Base-by-base conservation (phyloP, 345 rosid genomes). In the Excoecaria agallocha region DNA sequence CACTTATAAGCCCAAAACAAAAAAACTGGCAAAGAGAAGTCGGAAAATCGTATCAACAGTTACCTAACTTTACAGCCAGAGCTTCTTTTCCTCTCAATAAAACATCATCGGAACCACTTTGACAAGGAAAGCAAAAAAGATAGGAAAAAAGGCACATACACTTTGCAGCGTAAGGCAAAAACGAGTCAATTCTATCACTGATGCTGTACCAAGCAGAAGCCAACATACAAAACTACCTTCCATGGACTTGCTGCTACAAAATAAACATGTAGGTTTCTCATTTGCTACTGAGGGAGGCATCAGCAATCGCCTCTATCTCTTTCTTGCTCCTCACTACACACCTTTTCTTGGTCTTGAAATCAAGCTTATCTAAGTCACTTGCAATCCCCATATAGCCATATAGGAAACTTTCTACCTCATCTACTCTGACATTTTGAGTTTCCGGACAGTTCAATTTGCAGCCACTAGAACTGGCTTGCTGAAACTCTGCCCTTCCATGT, bases 361-460 rank as follows among this genome's bases (percentile, higher is more conserved):
- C 86, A 10, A 89, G 87, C 54, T 83, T 83, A 76, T 85, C 87
- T 49, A 87, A 50, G 79, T 89, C 90, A 48, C 70, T 69, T 20
- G 88, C 81, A 20, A 78, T 74, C 39, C 93, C 90, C 76, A 87
- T 20, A 78, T 81, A 85, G 69, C 90, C 88, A 22, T 84, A 85
- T 6, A 87, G 71, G 71, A 73, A 50, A 10, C 65, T 68, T 71
- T 76, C 73, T n/a, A 61, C 52, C 60, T 68, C 72, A 25, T 77
- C 74, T 51, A 49, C 76, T 12, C 43, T 13, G 12, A 37, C 15
- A 17, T 41, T 69, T 61, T 45, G 63, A 13, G 68, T 35, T 69
- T 70, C 68, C 30, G 46, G 39, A 59, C 16, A 30, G 43, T 66
- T 58, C 43, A 55, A 60, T 22, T 46, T 66, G 68, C 64, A 20